Conservation (phyloP, 176 grass and related monocot genomes). For the Juncus inflexus region DNA sequence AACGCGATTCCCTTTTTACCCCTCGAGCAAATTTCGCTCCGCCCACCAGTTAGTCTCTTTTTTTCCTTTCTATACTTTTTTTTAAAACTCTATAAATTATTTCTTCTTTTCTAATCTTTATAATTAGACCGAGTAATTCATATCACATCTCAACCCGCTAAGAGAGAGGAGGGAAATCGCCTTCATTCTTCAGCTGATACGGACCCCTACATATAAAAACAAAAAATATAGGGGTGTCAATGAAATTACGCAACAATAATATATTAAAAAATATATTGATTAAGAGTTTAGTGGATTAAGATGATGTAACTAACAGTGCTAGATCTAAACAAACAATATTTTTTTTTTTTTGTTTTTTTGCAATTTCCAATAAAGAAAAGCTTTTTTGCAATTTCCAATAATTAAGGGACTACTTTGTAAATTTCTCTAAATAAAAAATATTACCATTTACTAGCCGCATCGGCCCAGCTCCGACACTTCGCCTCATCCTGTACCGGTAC, state of each 20-base stretch:
- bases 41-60: slow-evolving; percentile 36
- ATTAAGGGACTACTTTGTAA: too few relatives aligned
- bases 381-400: too few relatives aligned
- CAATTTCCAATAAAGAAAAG: too few relatives aligned
- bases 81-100: slow-evolving; percentile 20
- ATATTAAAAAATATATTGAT: too few relatives aligned
- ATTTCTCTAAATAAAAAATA: neutral
- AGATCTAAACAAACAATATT: too few relatives aligned
- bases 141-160: slow-evolving; percentile 20
- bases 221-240: neutral
- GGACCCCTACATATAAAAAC: slow-evolving; percentile 35
- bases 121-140: slow-evolving; percentile 25
- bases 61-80: slow-evolving; percentile 9
- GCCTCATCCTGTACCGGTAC: slow-evolving; percentile 2
- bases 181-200: slow-evolving; percentile 51
- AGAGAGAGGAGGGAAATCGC: slow-evolving; percentile 62
- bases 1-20: neutral
- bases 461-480: neutral
- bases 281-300: too few relatives aligned
- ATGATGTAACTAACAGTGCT: too few relatives aligned
- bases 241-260: too few relatives aligned
- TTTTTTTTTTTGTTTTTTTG: too few relatives aligned
- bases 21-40: slow-evolving; percentile 22
- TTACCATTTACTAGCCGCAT: slow-evolving; percentile 9
- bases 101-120: slow-evolving; percentile 15